Evolutionary conservation across 2,329 filamentous ascomycete genomes (phyloP).

Genomic region (Chaetomiaceae sp.): DNA sequence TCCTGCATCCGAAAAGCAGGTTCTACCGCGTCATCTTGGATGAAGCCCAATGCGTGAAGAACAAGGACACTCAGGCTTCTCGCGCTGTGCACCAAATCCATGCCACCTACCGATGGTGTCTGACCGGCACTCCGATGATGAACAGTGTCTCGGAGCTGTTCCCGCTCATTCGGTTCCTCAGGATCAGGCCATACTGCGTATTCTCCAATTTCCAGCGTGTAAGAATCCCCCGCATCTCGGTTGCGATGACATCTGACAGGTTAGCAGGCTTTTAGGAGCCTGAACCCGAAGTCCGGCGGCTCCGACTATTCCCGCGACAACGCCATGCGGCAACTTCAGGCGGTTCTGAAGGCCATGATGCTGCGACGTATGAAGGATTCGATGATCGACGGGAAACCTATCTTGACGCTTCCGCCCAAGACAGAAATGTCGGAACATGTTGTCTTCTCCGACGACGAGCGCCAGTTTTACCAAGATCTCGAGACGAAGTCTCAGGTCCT

Average conservation of each 20-base stretch:
- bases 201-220: conserved; percentile 57
- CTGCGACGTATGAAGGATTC: conserved; percentile 79
- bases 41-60: conserved; percentile 79
- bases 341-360: conserved; percentile 73
- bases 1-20: conserved; percentile 55
- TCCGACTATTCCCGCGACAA: conserved; percentile 49
- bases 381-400: conserved; percentile 72
- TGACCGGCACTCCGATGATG: conserved; percentile 86
- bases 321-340: conserved; percentile 69
- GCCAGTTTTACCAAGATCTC: conserved; percentile 59
- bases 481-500: conserved; percentile 62
- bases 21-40: conserved; percentile 73
- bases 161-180: conserved; percentile 71
- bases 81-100: conserved; percentile 56
- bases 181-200: conserved; percentile 69
- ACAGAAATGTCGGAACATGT: conserved; percentile 58
- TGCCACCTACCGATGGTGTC: conserved; percentile 63
- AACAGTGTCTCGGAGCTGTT: conserved; percentile 75
- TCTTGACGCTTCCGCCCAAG: conserved; percentile 64
- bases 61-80: conserved; percentile 58
- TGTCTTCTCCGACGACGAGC: conserved; percentile 63
- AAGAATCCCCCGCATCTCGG: conserved; percentile 27
- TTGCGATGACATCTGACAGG: conserved; percentile 17
- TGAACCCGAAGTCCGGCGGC: conserved; percentile 27
- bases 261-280: conserved; percentile 38